Percentiles rank a stretch among this genome's conserved stretches.
phyloP scores from a whole-genome alignment of 352 stramenopile species.

The Globisporangium canariense region DNA sequence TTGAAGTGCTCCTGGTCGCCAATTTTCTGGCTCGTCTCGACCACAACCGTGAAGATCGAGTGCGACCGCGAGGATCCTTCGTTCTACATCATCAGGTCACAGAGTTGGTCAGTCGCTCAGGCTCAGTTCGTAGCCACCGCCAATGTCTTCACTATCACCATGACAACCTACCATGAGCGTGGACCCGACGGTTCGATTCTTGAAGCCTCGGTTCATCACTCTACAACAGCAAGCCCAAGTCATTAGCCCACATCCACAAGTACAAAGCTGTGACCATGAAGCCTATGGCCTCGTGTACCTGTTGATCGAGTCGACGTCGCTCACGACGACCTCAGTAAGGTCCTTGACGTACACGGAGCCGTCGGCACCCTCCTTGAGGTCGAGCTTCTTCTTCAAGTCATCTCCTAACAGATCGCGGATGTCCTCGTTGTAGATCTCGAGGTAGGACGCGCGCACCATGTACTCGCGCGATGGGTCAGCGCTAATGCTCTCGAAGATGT shows the following conservation, averaged over 20 bases:
- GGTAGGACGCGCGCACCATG: conserved; percentile 87
- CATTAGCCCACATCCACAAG: neutral
- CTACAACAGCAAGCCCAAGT: neutral
- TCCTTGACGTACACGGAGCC: conserved; percentile 89
- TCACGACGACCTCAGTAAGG: conserved; percentile 81
- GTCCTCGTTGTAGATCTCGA: conserved; percentile 96
- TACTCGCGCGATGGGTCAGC: conserved; percentile 66
- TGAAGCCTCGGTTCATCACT: conserved; percentile 80
- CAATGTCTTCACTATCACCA: too few relatives aligned
- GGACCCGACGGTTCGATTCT: conserved; percentile 76
- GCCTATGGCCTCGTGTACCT: conserved; percentile 12
- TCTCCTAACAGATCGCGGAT: conserved; percentile 89
- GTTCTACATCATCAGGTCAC: conserved; percentile 26
- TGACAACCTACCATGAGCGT: conserved; percentile 65
- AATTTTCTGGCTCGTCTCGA: conserved; percentile 80
- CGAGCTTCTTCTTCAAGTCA: conserved; percentile 73
- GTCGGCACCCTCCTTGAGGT: conserved; percentile 82
- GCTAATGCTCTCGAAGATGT: conserved; percentile 86
- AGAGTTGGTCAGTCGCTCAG: too few relatives aligned
- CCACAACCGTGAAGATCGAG: conserved; percentile 84
- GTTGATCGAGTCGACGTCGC: conserved; percentile 75
- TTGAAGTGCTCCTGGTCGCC: conserved; percentile 73
- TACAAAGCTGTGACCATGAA: neutral
- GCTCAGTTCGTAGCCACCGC: too few relatives aligned
- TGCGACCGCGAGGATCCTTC: conserved; percentile 80